Base-by-base conservation (phyloP, 768 basidiomycete genomes). In the Boletus subcaerulescens region DNA sequence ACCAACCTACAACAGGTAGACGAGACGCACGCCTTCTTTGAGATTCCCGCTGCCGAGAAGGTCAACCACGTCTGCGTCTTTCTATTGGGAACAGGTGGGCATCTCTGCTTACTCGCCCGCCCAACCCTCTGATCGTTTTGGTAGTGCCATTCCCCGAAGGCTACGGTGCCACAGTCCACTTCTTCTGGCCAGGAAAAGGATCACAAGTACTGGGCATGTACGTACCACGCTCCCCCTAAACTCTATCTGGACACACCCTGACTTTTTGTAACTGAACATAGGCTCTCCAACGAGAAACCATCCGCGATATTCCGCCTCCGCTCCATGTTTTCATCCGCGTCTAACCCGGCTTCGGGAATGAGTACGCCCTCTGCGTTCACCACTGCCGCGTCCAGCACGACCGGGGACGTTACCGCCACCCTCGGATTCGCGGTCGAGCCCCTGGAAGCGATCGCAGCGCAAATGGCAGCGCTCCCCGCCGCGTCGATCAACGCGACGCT, bases 21-120 rank as follows among this genome's bases (percentile, higher is more conserved):
- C 67, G 86, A 89, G 40, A 91, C 89, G 0, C 91, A 93, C 59
- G 91, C 89, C 17, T 72, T 85, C 33, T 93, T 93, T 60, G 83
- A 90, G 67, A 78, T 95, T 9, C 79, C 82, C 0, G 76, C 78
- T 24, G 89, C 90, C 0, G 81, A 80, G 55, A 76, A 80, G 14
- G 87, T 94, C 58, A 93, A 94, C 64, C 92, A 95, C 65, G 71
- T 94, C 42, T 89, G 88, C 45, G 89, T 95, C 3, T 94, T 93
- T 70, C 71, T 95, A 14, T 70, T 91, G 5, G 92, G 91, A 42
- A 86, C 87, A 44, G 78, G 91, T 89, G 58, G 48, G 81, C 22
- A 43, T 31, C 22, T 70, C 3, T 10, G 1, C 12, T 3, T 11
- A 10, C 4, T 18, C 39, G 4, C 29, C 36, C 3, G 8, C 10